Evolutionary conservation across 331 rosid genomes (phyloP).

Genomic region (Cydonia oblonga): DNA sequence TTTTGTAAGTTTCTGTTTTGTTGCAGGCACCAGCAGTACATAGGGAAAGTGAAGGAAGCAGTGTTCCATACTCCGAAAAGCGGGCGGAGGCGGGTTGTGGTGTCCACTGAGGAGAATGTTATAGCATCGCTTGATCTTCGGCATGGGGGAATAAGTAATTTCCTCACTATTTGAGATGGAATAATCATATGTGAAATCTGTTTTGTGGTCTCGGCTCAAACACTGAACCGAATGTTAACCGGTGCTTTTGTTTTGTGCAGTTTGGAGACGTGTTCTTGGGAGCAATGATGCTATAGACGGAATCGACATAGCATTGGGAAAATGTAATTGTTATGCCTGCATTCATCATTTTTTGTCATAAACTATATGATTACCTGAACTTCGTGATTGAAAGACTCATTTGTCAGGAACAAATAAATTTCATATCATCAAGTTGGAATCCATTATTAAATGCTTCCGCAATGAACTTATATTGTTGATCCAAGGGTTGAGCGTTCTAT

Average conservation of each 20-base stretch:
- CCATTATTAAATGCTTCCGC: not conserved
- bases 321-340: slow-evolving; percentile 43
- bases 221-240: slow-evolving; percentile 3
- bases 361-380: not conserved
- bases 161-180: not conserved
- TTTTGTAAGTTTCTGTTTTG: not conserved
- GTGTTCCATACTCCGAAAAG: slow-evolving; percentile 84
- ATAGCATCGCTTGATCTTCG: slow-evolving; percentile 97
- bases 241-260: slow-evolving; percentile 50
- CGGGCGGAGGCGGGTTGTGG: slow-evolving; percentile 86
- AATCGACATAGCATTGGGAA: slow-evolving; percentile 78
- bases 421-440: not conserved
- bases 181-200: not conserved
- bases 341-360: not conserved
- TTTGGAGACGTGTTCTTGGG: slow-evolving; percentile 93
- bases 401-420: not conserved
- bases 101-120: slow-evolving; percentile 89
- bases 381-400: not conserved
- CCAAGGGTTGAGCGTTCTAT: slow-evolving; percentile 8
- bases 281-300: slow-evolving; percentile 54
- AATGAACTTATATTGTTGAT: not conserved
- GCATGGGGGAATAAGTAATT: slow-evolving; percentile 88
- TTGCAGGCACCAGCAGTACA: slow-evolving; percentile 81
- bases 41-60: slow-evolving; percentile 90
- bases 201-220: not conserved